phyloP scores from a whole-genome alignment of 1,284 basidiomycete species.

The Irpex rosettiformis region DNA sequence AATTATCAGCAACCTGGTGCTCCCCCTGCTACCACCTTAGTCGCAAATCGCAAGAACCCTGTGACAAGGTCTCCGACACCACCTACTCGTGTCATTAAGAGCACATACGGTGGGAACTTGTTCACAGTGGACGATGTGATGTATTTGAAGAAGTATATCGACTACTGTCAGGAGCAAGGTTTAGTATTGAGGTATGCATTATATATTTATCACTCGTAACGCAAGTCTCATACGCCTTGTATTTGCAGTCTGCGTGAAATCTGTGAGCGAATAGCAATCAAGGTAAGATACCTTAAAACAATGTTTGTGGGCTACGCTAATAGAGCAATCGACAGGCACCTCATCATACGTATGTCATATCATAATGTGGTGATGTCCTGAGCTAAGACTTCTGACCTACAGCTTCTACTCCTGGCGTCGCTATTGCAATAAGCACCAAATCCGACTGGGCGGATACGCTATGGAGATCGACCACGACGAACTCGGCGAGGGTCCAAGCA shows the following conservation, averaged over 20 bases:
- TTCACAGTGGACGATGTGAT: constrained; percentile 77
- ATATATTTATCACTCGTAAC: neutral
- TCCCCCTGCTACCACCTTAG: constrained; percentile 58
- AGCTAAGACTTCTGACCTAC: neutral
- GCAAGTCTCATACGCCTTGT: neutral
- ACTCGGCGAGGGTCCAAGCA: constrained; percentile 31
- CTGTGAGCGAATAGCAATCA: constrained; percentile 77
- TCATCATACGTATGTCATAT: constrained; percentile 68
- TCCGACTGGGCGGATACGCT: constrained; percentile 73
- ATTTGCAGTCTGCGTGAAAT: constrained; percentile 68
- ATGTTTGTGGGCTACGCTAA: constrained; percentile 6
- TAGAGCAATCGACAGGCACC: constrained; percentile 52
- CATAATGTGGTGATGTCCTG: no score
- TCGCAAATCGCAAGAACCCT: constrained; percentile 57
- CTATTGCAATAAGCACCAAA: constrained; percentile 86
- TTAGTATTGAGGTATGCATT: constrained; percentile 63
- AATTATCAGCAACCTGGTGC: constrained; percentile 47
- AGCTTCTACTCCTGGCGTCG: constrained; percentile 87
- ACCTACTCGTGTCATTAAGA: constrained; percentile 76
- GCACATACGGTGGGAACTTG: constrained; percentile 79
- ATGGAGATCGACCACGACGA: constrained; percentile 52
- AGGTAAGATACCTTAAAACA: constrained; percentile 37
- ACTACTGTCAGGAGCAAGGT: constrained; percentile 81
- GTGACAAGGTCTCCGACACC: constrained; percentile 77
- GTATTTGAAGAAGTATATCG: constrained; percentile 80